These are phyloP conservation scores for Fusarium miscanthi DNA, from an alignment of 2,329 filamentous ascomycete genomes.

Conservation along the genomic window DNA sequence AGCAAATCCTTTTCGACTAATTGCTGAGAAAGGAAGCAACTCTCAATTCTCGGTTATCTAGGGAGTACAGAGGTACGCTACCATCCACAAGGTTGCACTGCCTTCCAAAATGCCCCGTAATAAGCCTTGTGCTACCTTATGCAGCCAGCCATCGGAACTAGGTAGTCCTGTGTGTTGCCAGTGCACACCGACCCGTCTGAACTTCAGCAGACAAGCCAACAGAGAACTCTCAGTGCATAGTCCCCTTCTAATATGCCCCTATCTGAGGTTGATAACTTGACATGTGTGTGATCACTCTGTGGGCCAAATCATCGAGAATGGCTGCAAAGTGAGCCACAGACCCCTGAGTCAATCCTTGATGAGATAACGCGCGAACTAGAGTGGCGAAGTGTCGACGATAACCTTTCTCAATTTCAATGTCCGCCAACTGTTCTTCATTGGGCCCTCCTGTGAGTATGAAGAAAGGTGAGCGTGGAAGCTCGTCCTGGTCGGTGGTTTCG, in stretches of 20 bases:
- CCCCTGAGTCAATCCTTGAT: slow-evolving; percentile 15
- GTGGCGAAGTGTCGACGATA: slow-evolving; percentile 22
- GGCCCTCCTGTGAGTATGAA: not conserved
- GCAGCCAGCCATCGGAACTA: not conserved
- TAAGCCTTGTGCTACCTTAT: slow-evolving; percentile 13
- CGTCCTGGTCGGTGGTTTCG: slow-evolving; percentile 25
- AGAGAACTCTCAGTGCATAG: not conserved
- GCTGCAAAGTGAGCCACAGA: slow-evolving; percentile 9
- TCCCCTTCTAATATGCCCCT: not conserved
- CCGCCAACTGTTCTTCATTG: not conserved
- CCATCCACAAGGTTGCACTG: not conserved
- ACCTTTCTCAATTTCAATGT: slow-evolving; percentile 5
- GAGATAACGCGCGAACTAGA: not conserved
- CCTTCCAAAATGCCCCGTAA: slow-evolving; percentile 11
- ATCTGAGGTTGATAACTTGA: not conserved
- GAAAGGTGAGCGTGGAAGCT: not conserved
- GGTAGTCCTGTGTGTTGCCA: not conserved
- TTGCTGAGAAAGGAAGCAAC: too few relatives aligned
- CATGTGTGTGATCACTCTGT: slow-evolving; percentile 9
- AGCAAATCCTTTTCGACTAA: not conserved
- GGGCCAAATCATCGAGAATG: slow-evolving; percentile 6
- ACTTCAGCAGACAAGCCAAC: not conserved
- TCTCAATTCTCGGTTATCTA: not conserved
- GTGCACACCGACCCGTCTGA: not conserved
- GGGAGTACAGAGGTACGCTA: not conserved